Percentiles rank a stretch among this genome's conserved stretches.
Conservation (phyloP, 164 flowering plant species). For the Chloranthus sessilifolius region DNA sequence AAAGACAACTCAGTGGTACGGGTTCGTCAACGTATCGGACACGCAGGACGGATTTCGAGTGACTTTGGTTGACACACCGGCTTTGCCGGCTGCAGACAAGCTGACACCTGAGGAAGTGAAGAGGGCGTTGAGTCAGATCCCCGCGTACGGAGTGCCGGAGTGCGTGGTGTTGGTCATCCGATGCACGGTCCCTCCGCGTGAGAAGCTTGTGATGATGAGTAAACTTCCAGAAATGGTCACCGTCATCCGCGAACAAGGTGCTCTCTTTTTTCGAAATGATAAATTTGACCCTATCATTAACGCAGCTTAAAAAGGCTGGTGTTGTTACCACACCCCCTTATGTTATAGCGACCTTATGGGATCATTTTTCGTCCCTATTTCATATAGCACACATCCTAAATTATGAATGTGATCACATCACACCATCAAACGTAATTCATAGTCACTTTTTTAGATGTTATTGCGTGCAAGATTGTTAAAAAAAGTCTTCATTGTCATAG, state of each 20-base stretch:
- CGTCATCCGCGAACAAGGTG: slow-evolving; percentile 6
- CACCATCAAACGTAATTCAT: too few species aligned
- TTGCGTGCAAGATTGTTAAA: too few species aligned
- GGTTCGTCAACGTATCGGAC: background rate
- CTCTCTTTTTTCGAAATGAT: too few species aligned
- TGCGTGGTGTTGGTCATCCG: slow-evolving; percentile 11
- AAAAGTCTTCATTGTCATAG: too few species aligned
- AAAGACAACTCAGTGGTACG: background rate
- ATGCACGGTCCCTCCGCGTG: background rate
- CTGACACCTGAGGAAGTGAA: background rate
- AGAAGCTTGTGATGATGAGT: background rate
- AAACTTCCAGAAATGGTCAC: slow-evolving; percentile 1
- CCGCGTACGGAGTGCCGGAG: background rate
- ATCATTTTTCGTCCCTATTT: too few species aligned
- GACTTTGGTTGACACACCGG: slow-evolving; percentile 9
- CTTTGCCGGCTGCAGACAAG: background rate
- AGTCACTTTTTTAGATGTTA: too few species aligned
- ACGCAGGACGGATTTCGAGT: background rate
- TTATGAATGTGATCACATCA: too few species aligned
- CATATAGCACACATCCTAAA: too few species aligned
- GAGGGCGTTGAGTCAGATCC: background rate
- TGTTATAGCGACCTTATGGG: too few species aligned
- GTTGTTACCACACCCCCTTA: too few species aligned
- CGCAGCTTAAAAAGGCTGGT: too few species aligned
- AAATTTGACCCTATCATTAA: too few species aligned